Conservation (phyloP, 1,139 yeast species). For the Waltiozyma sp. region DNA sequence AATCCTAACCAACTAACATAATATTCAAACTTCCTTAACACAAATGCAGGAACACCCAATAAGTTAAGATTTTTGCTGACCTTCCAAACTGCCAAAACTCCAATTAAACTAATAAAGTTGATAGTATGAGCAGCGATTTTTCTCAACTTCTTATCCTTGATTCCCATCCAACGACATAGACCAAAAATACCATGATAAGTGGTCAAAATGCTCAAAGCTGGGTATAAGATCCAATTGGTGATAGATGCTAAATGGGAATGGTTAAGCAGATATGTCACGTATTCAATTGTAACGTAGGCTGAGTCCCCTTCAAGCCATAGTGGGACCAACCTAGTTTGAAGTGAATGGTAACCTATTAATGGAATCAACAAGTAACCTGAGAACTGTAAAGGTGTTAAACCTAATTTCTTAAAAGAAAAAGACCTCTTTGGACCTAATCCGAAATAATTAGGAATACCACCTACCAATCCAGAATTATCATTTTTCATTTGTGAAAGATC, state of each 20-base stretch:
- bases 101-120: slow-evolving; percentile 11
- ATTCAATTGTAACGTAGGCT: slow-evolving; percentile 43
- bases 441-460: slow-evolving; percentile 35
- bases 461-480: slow-evolving; percentile 48
- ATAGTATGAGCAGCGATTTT: slow-evolving; percentile 13
- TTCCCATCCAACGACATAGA: slow-evolving; percentile 24
- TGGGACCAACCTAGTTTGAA: slow-evolving; percentile 41
- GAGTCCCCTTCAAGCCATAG: slow-evolving; percentile 51
- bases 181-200: slow-evolving; percentile 34
- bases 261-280: slow-evolving; percentile 34
- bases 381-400: slow-evolving; percentile 39
- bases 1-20: slow-evolving; percentile 4
- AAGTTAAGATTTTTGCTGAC: slow-evolving; percentile 6
- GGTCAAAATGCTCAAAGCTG: slow-evolving; percentile 20
- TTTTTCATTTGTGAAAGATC: slow-evolving; percentile 24
- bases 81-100: slow-evolving; percentile 9
- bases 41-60: slow-evolving; percentile 6
- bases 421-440: slow-evolving; percentile 46
- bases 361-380: slow-evolving; percentile 49
- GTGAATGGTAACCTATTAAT: slow-evolving; percentile 35
- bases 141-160: slow-evolving; percentile 12
- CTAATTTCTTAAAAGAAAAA: slow-evolving; percentile 27
- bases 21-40: slow-evolving; percentile 11
- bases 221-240: slow-evolving; percentile 19
- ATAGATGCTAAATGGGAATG: slow-evolving; percentile 14